Evolutionary conservation across 768 basidiomycete species (phyloP), one percentile per base, ranked within the genome.

Genomic region (Panaeolus papilionaceus): DNA sequence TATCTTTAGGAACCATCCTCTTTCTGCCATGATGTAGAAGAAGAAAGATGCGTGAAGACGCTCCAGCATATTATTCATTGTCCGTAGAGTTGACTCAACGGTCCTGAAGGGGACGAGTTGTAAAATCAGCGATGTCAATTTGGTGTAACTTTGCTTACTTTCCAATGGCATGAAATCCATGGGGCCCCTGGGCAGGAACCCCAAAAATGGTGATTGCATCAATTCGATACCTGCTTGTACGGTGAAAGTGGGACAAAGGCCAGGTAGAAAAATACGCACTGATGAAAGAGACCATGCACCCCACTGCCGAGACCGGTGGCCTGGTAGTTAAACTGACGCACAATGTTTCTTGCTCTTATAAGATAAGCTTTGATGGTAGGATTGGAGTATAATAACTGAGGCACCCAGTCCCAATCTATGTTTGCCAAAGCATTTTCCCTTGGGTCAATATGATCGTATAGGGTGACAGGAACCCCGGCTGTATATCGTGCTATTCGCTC

Each of bases 41-140:
- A 99, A 98, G 79, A 97, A 96, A 0, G 97, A 99, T 1, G 96
- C 96, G 76, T 99, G 98, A 23, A 99, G 88, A 16, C 98, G 89
- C 75, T 99, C 98, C 20, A 98, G 85, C 6, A 99, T 86, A 75
- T 99, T 99, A 79, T 98, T 98, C 75, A 90, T 88, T 14, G 96
- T 93, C 67, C 96, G 88, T 38, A 98, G 84, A 14, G 92, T 89
- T 1, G 95, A 95, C 79, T 99, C 98, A 42, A 96, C 75, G 54
- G 91, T 85, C 51, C 95, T 96, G 67, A 28, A 39, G 37, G 37
- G 23, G n/a, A 72, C 67, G 51, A 62, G 65, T 58, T 67, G 37
- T 47, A 23, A 72, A n/a, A 38, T 40, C 45, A 26, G 45, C 4
- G 44, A 63, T 38, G 18, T 45, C 8, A 14, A 5, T 23, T 63